phyloP scores from a whole-genome alignment of 2,329 filamentous ascomycete species.

The Penicillium sp. region DNA sequence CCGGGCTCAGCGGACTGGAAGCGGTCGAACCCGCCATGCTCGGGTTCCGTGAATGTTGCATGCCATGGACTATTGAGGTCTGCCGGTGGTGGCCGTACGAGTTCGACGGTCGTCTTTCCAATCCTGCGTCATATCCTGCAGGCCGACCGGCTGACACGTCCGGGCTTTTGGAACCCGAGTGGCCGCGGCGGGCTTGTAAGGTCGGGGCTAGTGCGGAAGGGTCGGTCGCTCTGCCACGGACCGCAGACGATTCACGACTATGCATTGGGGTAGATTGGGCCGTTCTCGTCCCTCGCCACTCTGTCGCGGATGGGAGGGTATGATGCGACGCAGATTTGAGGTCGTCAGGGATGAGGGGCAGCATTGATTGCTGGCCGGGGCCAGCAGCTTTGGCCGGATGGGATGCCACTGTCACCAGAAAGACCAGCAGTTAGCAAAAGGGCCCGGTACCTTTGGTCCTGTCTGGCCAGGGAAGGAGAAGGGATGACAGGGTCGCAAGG shows the following conservation, averaged over 20 bases:
- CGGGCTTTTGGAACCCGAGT: conserved; percentile 46
- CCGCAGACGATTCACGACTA: conserved; percentile 46
- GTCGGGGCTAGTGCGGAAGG: conserved; percentile 36
- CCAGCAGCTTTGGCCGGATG: conserved; percentile 40
- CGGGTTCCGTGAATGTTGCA: conserved; percentile 87
- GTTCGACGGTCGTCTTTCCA: conserved; percentile 46
- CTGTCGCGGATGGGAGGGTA: conserved; percentile 38
- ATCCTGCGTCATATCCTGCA: conserved; percentile 36
- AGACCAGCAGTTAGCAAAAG: conserved; percentile 4
- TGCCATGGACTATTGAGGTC: conserved; percentile 93
- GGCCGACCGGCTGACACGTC: conserved; percentile 38
- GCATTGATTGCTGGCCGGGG: conserved; percentile 37
- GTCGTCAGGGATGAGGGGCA: conserved; percentile 46
- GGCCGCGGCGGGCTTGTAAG: conserved; percentile 39
- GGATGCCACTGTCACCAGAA: conserved; percentile 33
- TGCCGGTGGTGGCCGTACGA: conserved; percentile 89
- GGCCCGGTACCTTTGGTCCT: background rate
- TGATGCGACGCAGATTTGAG: conserved; percentile 39
- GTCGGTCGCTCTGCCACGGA: conserved; percentile 44
- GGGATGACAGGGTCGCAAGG: conserved; percentile 9
- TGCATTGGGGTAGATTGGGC: conserved; percentile 41
- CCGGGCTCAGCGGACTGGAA: conserved; percentile 81
- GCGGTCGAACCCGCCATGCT: conserved; percentile 69
- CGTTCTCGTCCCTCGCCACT: conserved; percentile 39
- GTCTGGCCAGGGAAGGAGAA: background rate